Evolutionary conservation across 768 basidiomycete genomes (phyloP).

Genomic region (Collybiopsis confluens): DNA sequence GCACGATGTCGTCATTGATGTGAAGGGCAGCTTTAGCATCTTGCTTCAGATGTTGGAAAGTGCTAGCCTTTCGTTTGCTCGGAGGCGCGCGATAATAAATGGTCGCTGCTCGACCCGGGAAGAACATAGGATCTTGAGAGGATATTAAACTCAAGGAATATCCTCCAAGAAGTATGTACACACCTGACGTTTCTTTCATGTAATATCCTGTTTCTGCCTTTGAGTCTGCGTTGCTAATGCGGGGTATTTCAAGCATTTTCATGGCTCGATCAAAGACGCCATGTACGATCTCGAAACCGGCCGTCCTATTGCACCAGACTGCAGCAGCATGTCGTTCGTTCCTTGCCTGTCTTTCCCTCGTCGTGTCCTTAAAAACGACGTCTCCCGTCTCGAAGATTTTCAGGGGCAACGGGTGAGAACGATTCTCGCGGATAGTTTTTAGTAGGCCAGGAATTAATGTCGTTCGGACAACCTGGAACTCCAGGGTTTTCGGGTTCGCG

Average conservation of each 20-base stretch:
- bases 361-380: conserved; percentile 82
- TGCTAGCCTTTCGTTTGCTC: conserved; percentile 20
- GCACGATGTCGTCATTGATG: conserved; percentile 53
- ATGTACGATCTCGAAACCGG: conserved; percentile 95
- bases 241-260: conserved; percentile 92
- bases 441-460: conserved; percentile 93
- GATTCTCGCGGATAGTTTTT: conserved; percentile 96
- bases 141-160: not conserved
- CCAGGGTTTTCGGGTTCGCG: conserved; percentile 95
- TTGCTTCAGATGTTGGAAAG: conserved; percentile 33
- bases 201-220: conserved; percentile 80
- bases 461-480: conserved; percentile 97
- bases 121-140: conserved; percentile 79
- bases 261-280: conserved; percentile 92
- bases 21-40: conserved; percentile 41
- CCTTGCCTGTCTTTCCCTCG: conserved; percentile 75
- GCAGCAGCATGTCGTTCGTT: conserved; percentile 88
- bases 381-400: conserved; percentile 94
- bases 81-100: conserved; percentile 77
- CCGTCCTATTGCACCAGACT: conserved; percentile 94
- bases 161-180: conserved; percentile 20
- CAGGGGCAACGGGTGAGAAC: conserved; percentile 87
- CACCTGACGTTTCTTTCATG: conserved; percentile 81
- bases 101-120: conserved; percentile 91
- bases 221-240: conserved; percentile 55